Base-by-base conservation (phyloP, 2,329 filamentous ascomycete species). In the Verruconis gallopava region DNA sequence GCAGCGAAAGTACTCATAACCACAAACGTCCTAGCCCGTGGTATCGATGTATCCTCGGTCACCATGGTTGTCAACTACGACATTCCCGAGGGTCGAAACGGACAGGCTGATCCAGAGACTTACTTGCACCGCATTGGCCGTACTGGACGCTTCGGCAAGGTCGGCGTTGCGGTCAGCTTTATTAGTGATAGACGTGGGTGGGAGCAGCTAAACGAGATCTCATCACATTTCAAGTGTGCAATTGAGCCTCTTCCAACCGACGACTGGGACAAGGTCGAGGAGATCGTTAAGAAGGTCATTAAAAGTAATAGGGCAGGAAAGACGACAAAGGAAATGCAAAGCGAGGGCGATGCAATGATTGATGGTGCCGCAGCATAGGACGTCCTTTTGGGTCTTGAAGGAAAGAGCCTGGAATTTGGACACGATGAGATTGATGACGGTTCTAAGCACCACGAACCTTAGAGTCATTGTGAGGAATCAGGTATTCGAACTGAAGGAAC, bases 21-120 rank as follows among this genome's bases (percentile, higher is more conserved):
- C 1, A 98, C 91, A 51, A 98, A 98, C 56, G 88, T 98, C 28
- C 74, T 98, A 45, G 84, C 91, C 5, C 86, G 91, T 56, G 91
- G 91, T 58, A 96, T 98, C 54, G 91, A 98, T 56, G 67, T 96
- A 58, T 62, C 93, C 65, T 79, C 79, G 20, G 91, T 98, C 12
- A 94, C 86, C 6, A 91, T 98, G 80, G 91, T 98, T 42, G 86
- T 98, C 69, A 98, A 98, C 69, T 98, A 98, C 63, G 68, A 77
- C 53, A 63, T 72, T 22, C 69, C 69, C 3, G 68, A 69, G 43
- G 60, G 62, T 37, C 60, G 60, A 17, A 80, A 81, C 55, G 79
- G 81, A 32, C 65, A 72, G 21, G 82, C 89, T 12, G 91, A 98
- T 56, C 79, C 79, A 37, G 88, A 96, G 67, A 98, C 91, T 1